Conservation (phyloP, 2,329 filamentous ascomycete genomes). For the Chaetomiaceae sp. region DNA sequence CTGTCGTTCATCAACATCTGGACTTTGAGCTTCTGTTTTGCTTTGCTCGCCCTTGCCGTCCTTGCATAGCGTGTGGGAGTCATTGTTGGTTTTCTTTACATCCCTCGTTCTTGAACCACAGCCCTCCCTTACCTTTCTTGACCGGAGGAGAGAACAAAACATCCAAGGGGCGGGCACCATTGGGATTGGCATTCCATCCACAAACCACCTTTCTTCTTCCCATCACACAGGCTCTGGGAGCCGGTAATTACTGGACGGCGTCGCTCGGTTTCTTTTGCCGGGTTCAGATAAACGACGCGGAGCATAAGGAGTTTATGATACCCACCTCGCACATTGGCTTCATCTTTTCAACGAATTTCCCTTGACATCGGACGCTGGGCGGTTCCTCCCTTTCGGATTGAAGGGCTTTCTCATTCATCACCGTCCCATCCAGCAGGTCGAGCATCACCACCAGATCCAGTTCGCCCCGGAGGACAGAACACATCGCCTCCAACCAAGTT, state of each 20-base stretch:
- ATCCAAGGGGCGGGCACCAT: not conserved
- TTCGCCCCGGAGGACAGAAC: too few species aligned
- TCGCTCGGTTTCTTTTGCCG: constrained; percentile 1
- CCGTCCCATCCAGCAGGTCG: too few species aligned
- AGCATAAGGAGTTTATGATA: constrained; percentile 15
- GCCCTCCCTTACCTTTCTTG: not conserved
- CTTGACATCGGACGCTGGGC: not conserved
- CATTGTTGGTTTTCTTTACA: not conserved
- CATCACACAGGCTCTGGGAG: constrained; percentile 18
- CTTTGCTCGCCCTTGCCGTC: not conserved
- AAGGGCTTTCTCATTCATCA: too few species aligned
- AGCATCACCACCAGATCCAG: too few species aligned
- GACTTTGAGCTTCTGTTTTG: constrained; percentile 2
- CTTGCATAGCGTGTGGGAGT: not conserved
- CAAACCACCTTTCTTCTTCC: not conserved
- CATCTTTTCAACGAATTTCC: not conserved
- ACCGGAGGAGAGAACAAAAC: not conserved
- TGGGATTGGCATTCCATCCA: not conserved
- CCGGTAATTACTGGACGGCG: constrained; percentile 14
- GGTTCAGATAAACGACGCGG: not conserved
- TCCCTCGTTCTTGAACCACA: not conserved
- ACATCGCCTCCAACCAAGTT: too few species aligned
- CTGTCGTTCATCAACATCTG: not conserved
- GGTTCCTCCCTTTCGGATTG: too few species aligned
- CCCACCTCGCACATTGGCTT: not conserved